phyloP scores from a whole-genome alignment of 164 flowering plant genomes.

The Brasenia schreberi region DNA sequence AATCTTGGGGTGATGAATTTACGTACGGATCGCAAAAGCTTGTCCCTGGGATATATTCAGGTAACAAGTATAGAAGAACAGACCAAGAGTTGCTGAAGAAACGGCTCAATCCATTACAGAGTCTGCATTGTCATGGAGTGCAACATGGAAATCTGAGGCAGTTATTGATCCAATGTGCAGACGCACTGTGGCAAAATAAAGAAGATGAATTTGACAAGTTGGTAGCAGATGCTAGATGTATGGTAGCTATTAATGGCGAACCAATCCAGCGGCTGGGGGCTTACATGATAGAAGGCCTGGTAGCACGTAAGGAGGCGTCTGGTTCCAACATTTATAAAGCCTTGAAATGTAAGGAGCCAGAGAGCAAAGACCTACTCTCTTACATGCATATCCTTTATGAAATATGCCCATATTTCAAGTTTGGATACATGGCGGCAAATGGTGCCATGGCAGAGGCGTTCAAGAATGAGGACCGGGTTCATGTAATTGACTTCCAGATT shows the following conservation, averaged over 20 bases:
- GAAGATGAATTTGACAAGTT: constrained; percentile 6
- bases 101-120: background rate
- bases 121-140: constrained; percentile 13
- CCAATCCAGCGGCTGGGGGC: constrained; percentile 33
- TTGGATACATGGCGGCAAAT: constrained; percentile 86
- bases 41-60: background rate
- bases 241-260: constrained; percentile 20
- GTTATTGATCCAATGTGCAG: constrained; percentile 18
- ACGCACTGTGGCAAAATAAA: constrained; percentile 13
- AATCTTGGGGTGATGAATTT: constrained; percentile 19
- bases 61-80: background rate
- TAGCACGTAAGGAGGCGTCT: constrained; percentile 24
- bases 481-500: constrained; percentile 71
- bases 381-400: constrained; percentile 69
- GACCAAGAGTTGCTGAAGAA: background rate
- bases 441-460: constrained; percentile 83
- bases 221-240: constrained; percentile 4
- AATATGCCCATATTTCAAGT: constrained; percentile 73
- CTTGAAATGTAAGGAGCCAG: constrained; percentile 28
- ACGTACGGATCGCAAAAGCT: background rate
- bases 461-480: constrained; percentile 47
- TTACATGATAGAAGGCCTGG: constrained; percentile 33
- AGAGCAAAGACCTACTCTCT: constrained; percentile 47
- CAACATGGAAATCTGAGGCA: constrained; percentile 19
- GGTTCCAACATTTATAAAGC: constrained; percentile 26